Evolutionary conservation across 2,329 filamentous ascomycete species (phyloP), one percentile per base, ranked within the genome.

Genomic region (Talaromyces piceae): DNA sequence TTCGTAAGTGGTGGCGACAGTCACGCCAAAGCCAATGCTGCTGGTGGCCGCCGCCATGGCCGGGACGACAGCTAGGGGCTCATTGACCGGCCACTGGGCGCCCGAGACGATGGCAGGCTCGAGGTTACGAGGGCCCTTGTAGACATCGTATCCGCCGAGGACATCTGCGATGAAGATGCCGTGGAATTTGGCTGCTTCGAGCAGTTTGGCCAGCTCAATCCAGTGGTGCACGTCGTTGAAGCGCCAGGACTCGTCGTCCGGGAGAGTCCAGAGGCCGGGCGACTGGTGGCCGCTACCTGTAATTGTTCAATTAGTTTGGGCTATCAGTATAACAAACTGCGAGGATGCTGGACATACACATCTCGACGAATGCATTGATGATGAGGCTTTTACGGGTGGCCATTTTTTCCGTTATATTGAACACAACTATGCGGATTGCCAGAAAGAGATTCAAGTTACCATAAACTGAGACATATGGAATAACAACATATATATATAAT

Each of bases 61-160:
- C 2, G 82, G 75, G 0, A 87, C 73, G 2, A 82, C 75, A 1
- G 78, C 76, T 1, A 87, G 61, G 0, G 83, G 83, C 61, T 87
- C 83, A 54, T 84, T 86, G n/a, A 86, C 80, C 0, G 84, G 84
- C 77, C 81, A 87, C 64, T 87, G 84, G 0, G 83, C 81, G 1
- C 81, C 84, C 0, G 81, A 79, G 1, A 74, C 63, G 45, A 85
- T 77, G 0, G 82, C 80, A 0, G 83, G 77, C 3, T 77, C 75
- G 2, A 86, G 71, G 54, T 79, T 83, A 3, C 72, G 66, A 0
- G 79, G 79, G 0, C 81, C 77, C 53, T 81, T 80, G 66, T 86
- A 87, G 4, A 87, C 82, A 68, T 88, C 83, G 60, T 87, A 86
- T 5, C 81, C 81, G 3, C 80, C 77, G 1, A 86, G 72, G 0